phyloP scores from a whole-genome alignment of 2,329 filamentous ascomycete species.

The Ramichloridium luteum region DNA sequence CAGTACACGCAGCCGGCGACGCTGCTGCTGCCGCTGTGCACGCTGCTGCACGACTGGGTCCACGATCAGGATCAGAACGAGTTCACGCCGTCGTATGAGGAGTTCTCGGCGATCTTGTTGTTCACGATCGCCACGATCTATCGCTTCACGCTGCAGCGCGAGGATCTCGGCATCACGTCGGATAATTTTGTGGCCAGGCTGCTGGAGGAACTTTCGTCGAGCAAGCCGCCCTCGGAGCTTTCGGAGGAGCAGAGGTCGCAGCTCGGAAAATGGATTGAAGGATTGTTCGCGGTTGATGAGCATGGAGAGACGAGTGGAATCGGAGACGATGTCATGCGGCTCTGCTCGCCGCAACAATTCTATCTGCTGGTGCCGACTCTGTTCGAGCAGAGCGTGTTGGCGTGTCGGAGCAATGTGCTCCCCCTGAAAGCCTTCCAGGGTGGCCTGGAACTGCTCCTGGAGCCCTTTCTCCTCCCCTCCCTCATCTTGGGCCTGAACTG shows the following conservation, averaged over 20 bases:
- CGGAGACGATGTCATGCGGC: conserved; percentile 68
- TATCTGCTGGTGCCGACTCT: conserved; percentile 66
- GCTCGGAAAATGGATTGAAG: conserved; percentile 62
- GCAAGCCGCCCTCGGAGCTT: conserved; percentile 47
- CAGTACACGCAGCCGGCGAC: conserved; percentile 59
- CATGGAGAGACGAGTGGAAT: conserved; percentile 47
- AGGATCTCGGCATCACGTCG: conserved; percentile 51
- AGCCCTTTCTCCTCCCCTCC: conserved; percentile 69
- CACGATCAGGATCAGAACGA: conserved; percentile 74
- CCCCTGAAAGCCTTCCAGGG: conserved; percentile 59
- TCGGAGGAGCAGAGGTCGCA: conserved; percentile 54
- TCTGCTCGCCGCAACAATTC: conserved; percentile 71
- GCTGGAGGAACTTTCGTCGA: conserved; percentile 47
- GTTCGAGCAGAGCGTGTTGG: conserved; percentile 63
- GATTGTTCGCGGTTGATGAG: conserved; percentile 59
- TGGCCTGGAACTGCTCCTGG: conserved; percentile 67
- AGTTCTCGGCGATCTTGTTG: conserved; percentile 66
- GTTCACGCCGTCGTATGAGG: conserved; percentile 75
- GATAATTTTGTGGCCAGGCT: conserved; percentile 60
- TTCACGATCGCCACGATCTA: conserved; percentile 63
- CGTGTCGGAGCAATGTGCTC: conserved; percentile 52
- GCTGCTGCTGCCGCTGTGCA: conserved; percentile 62
- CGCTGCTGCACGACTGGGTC: conserved; percentile 63
- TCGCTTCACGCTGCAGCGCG: conserved; percentile 52
- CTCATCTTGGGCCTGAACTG: conserved; percentile 62